These are phyloP conservation scores for Hypomontagnella monticulosa DNA, from an alignment of 495 filamentous ascomycete species.

Conservation along the genomic window DNA sequence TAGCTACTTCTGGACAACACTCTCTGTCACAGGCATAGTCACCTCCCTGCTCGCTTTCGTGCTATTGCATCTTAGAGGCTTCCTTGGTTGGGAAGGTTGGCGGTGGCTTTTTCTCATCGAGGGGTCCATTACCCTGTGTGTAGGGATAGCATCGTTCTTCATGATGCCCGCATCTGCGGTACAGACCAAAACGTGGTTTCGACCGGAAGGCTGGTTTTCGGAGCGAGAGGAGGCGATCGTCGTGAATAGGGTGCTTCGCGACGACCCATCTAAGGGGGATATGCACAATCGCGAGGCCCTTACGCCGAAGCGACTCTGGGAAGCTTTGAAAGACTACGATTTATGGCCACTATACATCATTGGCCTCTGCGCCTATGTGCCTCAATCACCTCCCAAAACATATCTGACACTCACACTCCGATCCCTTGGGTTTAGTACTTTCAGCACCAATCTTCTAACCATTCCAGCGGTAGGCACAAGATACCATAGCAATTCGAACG, in stretches of 20 bases:
- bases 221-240: slow-evolving; percentile 63
- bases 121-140: slow-evolving; percentile 60
- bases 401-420: slow-evolving; percentile 74
- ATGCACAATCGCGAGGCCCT: slow-evolving; percentile 71
- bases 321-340: slow-evolving; percentile 72
- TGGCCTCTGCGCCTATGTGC: slow-evolving; percentile 68
- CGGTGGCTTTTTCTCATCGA: slow-evolving; percentile 68
- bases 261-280: slow-evolving; percentile 66
- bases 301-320: slow-evolving; percentile 65
- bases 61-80: slow-evolving; percentile 62
- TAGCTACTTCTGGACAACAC: slow-evolving; percentile 64
- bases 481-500: not conserved
- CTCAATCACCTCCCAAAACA: slow-evolving; percentile 60
- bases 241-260: slow-evolving; percentile 59
- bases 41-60: slow-evolving; percentile 64
- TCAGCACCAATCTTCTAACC: slow-evolving; percentile 74
- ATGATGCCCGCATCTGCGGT: slow-evolving; percentile 65
- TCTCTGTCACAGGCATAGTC: slow-evolving; percentile 61
- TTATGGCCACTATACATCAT: slow-evolving; percentile 78
- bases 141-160: slow-evolving; percentile 63
- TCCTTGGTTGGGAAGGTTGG: slow-evolving; percentile 66
- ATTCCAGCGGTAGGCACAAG: slow-evolving; percentile 62
- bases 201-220: slow-evolving; percentile 61
- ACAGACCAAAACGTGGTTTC: slow-evolving; percentile 61
- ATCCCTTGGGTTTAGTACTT: slow-evolving; percentile 70